These are phyloP conservation scores for Boletus smithii DNA, from an alignment of 1,284 basidiomycete genomes.

Conservation along the genomic window DNA sequence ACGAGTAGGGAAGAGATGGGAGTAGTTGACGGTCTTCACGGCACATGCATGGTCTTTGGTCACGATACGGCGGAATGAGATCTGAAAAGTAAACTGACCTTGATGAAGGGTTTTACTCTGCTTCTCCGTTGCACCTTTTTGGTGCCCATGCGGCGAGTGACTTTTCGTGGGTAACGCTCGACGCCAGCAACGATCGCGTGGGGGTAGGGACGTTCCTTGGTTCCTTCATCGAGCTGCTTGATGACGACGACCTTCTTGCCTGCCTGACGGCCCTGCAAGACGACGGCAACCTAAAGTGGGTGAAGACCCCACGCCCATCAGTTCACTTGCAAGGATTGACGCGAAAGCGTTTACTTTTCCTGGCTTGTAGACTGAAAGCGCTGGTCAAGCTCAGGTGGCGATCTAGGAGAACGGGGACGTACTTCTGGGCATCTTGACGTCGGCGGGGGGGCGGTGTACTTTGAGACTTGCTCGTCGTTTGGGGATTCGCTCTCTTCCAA, in stretches of 20 bases:
- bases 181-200: constrained; percentile 95
- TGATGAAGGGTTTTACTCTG: constrained; percentile 98
- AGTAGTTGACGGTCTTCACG: constrained; percentile 85
- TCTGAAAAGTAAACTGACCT: constrained; percentile 55
- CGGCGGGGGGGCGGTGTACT: constrained; percentile 23
- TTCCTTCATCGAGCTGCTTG: constrained; percentile 85
- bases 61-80: neutral
- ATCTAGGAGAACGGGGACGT: neutral
- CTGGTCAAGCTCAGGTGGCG: constrained; percentile 29
- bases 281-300: constrained; percentile 74
- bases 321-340: neutral
- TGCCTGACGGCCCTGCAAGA: constrained; percentile 95
- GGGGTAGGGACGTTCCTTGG: constrained; percentile 88
- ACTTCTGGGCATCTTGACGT: constrained; percentile 38
- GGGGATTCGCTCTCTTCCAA: constrained; percentile 14
- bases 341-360: constrained; percentile 72
- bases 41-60: neutral
- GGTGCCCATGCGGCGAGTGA: constrained; percentile 93
- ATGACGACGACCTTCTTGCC: constrained; percentile 91
- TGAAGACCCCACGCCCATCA: no score
- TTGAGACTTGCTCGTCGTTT: constrained; percentile 13
- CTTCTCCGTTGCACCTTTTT: constrained; percentile 88
- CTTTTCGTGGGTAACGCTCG: constrained; percentile 95
- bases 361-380: constrained; percentile 83
- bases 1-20: constrained; percentile 95